A percentile compares a stretch with the other conserved stretches of the same genome.
Conservation (phyloP, 768 basidiomycete species). For the Lactarius psammicola region DNA sequence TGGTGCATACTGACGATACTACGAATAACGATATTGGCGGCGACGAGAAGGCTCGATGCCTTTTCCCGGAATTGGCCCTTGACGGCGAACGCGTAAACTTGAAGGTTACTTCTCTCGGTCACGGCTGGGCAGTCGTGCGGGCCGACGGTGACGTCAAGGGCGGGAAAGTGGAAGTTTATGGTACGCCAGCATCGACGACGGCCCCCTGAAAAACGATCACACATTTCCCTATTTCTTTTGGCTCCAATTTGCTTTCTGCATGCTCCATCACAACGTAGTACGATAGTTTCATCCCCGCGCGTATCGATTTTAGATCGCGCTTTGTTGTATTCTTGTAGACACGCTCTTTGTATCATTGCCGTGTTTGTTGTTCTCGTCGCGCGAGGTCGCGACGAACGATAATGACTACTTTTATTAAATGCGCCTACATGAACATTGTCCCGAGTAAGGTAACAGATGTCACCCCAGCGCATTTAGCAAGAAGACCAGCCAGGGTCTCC, state of each 20-base stretch:
- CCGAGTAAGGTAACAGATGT: background rate
- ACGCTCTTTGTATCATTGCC: conserved; percentile 6
- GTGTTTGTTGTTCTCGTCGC: background rate
- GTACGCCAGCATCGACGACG: background rate
- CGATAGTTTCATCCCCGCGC: background rate
- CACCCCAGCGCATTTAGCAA: background rate
- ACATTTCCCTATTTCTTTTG: background rate
- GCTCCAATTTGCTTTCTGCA: background rate
- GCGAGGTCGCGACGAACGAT: background rate
- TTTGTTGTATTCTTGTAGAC: conserved; percentile 6
- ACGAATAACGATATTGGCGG: background rate
- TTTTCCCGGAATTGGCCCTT: conserved; percentile 17
- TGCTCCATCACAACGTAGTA: background rate
- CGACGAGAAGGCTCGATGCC: conserved; percentile 7
- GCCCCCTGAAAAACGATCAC: background rate
- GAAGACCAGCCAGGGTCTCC: conserved; percentile 11
- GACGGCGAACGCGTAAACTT: conserved; percentile 22
- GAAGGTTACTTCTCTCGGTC: conserved; percentile 11
- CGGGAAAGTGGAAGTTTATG: conserved; percentile 23
- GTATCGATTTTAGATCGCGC: conserved; percentile 1
- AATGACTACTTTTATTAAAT: background rate
- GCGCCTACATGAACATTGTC: background rate
- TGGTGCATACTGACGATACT: conserved; percentile 7
- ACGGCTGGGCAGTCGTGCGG: conserved; percentile 22
- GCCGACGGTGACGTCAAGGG: conserved; percentile 20